These are phyloP conservation scores for Wickerhamiella dianesei DNA, from an alignment of 805 yeast genomes.

Conservation along the genomic window DNA sequence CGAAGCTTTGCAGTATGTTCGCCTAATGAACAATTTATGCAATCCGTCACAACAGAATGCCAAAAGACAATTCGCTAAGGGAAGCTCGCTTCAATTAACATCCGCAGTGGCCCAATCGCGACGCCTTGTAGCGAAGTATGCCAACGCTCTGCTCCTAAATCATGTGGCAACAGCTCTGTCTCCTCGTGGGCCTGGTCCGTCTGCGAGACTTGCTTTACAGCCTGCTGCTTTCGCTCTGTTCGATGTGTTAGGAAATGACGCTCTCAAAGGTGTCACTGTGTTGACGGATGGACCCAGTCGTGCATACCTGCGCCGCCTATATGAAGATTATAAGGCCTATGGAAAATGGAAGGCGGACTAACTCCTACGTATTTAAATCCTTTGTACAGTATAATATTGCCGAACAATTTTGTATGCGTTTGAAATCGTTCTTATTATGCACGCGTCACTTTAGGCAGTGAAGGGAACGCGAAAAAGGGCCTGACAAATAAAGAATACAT, in stretches of 20 bases:
- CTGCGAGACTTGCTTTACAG: constrained; percentile 36
- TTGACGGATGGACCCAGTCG: constrained; percentile 59
- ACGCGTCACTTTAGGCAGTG: too few species aligned
- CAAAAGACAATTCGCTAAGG: constrained; percentile 23
- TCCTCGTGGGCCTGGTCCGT: constrained; percentile 32
- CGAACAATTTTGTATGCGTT: not conserved
- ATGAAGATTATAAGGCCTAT: constrained; percentile 55
- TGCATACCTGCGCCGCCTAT: constrained; percentile 50
- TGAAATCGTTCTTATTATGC: too few species aligned
- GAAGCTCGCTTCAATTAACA: constrained; percentile 26
- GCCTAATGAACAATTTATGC: constrained; percentile 56
- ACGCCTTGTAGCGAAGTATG: constrained; percentile 23
- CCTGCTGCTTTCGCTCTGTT: constrained; percentile 50
- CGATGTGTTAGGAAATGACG: constrained; percentile 55
- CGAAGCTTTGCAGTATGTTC: constrained; percentile 28
- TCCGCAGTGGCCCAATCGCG: constrained; percentile 45
- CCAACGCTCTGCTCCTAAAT: constrained; percentile 37
- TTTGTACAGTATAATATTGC: too few species aligned
- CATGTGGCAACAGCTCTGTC: constrained; percentile 13
- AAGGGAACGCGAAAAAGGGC: too few species aligned
- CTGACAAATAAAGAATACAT: not conserved
- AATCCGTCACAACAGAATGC: constrained; percentile 42
- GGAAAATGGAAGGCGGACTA: constrained; percentile 72
- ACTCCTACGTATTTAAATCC: too few species aligned
- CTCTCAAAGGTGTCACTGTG: constrained; percentile 47